Base-by-base conservation (phyloP, 2,329 filamentous ascomycete genomes). In the Scedosporium aurantiacum region DNA sequence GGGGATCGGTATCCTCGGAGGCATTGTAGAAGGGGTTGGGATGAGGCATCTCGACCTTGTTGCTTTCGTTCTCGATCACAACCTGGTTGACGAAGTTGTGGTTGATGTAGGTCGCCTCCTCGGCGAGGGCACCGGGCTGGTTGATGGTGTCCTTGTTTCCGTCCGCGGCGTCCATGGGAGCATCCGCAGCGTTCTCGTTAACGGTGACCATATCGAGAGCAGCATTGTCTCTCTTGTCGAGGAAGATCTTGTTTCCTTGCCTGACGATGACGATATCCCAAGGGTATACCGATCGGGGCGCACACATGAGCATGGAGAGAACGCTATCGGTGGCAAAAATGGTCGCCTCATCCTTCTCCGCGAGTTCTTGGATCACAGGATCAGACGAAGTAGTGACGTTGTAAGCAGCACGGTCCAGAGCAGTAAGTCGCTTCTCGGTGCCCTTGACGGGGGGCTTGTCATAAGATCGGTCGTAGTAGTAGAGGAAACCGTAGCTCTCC, bases 21-120 rank as follows among this genome's bases (percentile, higher is more conserved):
- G 91, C 80, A 76, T 96, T 96, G 83, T 99, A 97, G 85, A 99
- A 99, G 70, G 94, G 94, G 79, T 97, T 97, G 72, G 89, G 86
- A 78, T 96, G 82, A 63, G 85, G 71, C 86, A 97, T 94, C 68
- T 89, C 84, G 66, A 91, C 81, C 81, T 94, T 95, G 73, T 85
- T 79, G 65, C 79, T 82, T 65, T 91, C 84, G 67, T 82, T 88
- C 80, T 99, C 94, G 68, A 85, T 76, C 67, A 99, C 92, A 59
- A 95, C 91, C 80, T 99, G 94, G 76, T 96, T 90, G 68, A 91
- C 89, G 75, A 99, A 99, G 81, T 97, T 96, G 83, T 97, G 94
- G 85, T 99, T 99, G 84, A 99, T 99, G 80, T 97, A 95, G 60
- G 94, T 99, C 61, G 94, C 94, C 78, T 99, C 94, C 75, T 97